phyloP scores from a whole-genome alignment of 2,329 filamentous ascomycete genomes.

The Pseudogymnoascus sp. region DNA sequence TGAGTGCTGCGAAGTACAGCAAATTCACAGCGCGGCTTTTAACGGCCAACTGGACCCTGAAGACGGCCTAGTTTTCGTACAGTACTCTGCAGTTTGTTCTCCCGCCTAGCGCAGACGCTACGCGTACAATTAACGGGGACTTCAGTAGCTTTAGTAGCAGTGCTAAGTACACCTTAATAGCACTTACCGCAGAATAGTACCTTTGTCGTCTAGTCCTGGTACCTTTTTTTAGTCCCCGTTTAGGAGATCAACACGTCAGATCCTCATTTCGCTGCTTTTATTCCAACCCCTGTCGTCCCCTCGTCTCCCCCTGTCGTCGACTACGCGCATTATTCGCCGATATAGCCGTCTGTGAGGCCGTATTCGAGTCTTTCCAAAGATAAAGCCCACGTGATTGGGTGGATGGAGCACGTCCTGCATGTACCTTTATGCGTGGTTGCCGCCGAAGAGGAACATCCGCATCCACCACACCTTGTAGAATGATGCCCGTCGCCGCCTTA shows the following conservation, averaged over 20 bases:
- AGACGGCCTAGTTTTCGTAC: no score
- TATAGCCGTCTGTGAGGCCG: not conserved
- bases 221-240: not conserved
- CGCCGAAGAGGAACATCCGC: not conserved
- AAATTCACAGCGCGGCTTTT: not conserved
- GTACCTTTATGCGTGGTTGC: not conserved
- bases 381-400: not conserved
- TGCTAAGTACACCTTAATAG: not conserved
- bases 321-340: not conserved
- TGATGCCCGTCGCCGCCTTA: not conserved
- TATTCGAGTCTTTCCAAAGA: not conserved
- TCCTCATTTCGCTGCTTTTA: conserved; percentile 6
- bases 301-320: not conserved
- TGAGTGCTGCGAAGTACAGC: no score
- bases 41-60: not conserved
- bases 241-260: not conserved
- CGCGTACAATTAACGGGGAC: not conserved
- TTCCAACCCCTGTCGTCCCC: not conserved
- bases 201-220: not conserved
- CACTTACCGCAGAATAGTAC: not conserved
- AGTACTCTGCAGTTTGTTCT: not conserved
- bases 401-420: not conserved
- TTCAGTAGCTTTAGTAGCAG: not conserved
- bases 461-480: not conserved
- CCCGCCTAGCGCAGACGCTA: not conserved